Conservation (phyloP, 495 filamentous ascomycete species). For the Penicillium antarcticum region DNA sequence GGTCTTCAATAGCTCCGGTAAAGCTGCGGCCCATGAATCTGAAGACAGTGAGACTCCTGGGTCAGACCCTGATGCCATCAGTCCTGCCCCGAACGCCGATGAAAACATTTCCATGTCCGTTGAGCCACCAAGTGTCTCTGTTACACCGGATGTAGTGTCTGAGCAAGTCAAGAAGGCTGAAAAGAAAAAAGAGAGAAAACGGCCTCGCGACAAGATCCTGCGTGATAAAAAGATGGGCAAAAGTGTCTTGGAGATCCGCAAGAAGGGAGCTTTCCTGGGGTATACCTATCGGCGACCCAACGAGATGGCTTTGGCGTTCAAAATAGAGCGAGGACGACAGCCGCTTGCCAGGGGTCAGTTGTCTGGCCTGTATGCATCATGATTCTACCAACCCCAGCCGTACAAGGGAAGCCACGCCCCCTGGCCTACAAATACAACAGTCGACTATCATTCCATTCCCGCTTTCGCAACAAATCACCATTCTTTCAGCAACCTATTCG, state of each 20-base stretch:
- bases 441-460: neutral
- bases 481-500: neutral
- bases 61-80: constrained; percentile 10
- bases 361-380: constrained; percentile 26
- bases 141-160: neutral
- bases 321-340: constrained; percentile 29
- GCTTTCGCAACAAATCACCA: neutral
- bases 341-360: constrained; percentile 23
- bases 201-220: constrained; percentile 76
- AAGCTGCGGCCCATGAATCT: constrained; percentile 21
- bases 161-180: constrained; percentile 18
- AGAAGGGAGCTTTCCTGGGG: constrained; percentile 79
- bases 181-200: constrained; percentile 56
- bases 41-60: constrained; percentile 10
- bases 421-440: neutral
- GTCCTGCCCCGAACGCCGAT: constrained; percentile 6
- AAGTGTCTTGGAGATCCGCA: constrained; percentile 72
- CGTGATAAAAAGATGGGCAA: constrained; percentile 62
- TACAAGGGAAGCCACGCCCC: neutral
- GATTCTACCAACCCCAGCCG: neutral
- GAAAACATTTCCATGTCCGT: neutral
- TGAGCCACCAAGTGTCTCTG: neutral
- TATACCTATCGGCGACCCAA: constrained; percentile 76
- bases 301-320: constrained; percentile 30
- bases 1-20: constrained; percentile 51